Base-by-base conservation (phyloP, 345 rosid species). In the Acer campestre region DNA sequence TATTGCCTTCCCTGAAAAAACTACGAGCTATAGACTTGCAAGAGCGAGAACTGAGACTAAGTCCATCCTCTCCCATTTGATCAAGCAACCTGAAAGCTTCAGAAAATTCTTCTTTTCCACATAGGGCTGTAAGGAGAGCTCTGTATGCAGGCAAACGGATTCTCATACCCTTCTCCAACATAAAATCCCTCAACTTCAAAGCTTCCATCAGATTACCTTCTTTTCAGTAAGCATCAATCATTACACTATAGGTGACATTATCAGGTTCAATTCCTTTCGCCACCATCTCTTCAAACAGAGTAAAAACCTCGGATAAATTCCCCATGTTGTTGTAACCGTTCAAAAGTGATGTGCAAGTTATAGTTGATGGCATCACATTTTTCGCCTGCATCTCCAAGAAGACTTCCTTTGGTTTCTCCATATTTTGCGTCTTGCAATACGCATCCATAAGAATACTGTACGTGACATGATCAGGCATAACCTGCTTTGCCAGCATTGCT, bases 191-290 rank as follows among this genome's bases (percentile, higher is more conserved):
- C 70, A 63, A 48, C 70, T 63, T 48, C 70, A 70, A 70, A 18
- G 85, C 83, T 46, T 71, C 75, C 40, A 10, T 18, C 20, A 67
- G 11, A 38, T 75, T 71, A 42, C 76, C 85, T 27, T 77, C 75
- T 80, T 80, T 84, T 80, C 78, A 84, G 58, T 82, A 53, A 35
- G 81, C 85, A 55, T 84, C 71, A 64, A 84, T 74, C 73, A 81
- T 70, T 44, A 42, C 75, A 5, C 74, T 22, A 62, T 65, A 81
- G 49, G 79, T 66, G 40, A 67, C 61, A 8, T 70, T 69, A 70
- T 76, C 78, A 16, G 85, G 84, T 44, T 61, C 77, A 59, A 81
- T 70, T 76, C 81, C 79, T 68, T 74, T 68, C 14, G 38, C 71
- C 55, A 77, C 27, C 84, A 84, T 84, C 77, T 81, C 84, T 42